Evolutionary conservation across 2,329 filamentous ascomycete species (phyloP), one percentile per base, ranked within the genome.

Genomic region (Thelonectria rubi): DNA sequence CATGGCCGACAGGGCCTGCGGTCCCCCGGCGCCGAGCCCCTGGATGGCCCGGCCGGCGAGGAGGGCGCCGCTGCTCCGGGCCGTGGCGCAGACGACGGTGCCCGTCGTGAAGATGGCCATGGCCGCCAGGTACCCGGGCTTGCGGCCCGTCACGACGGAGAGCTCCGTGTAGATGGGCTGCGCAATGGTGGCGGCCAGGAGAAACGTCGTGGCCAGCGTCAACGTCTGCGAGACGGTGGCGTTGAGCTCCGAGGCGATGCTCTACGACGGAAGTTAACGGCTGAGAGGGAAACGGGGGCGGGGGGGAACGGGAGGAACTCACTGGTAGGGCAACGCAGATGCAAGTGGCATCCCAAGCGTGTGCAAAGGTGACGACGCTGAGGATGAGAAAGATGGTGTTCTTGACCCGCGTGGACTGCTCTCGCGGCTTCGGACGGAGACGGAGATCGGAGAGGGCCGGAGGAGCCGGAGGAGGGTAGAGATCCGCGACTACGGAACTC

Each of bases 161-260:
- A 79, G 57, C 3, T 76, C 74, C 7, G 76, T 73, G n/a, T 80
- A 68, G 5, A 76, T 74, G 3, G 86, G 87, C 67, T 88, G 84
- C 43, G 86, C 81, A 30, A 88, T 83, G 1, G 89, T 87, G 58
- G 85, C 87, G 3, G 88, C 85, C 5, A 92, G 81, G 5, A 92
- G 78, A 65, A 90, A 92, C 15, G 86, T 87, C 5, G 89, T 91
- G 2, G 89, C 89, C 12, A 73, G 65, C 32, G 66, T 67, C 49
- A 73, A 55, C 11, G 63, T 67, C 45, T 72, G 60, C 2, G 70
- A 69, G 15, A 73, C 62, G 6, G 64, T 68, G 3, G 69, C 71
- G 39, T 73, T 56, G 32, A 73, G 60, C 37, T 73, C 71, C 40
- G 53, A 47, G 17, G 70, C 68, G 8, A 73, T 65, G 9, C 63